phyloP scores from a whole-genome alignment of 768 basidiomycete genomes.

The Tylopilus felleus region DNA sequence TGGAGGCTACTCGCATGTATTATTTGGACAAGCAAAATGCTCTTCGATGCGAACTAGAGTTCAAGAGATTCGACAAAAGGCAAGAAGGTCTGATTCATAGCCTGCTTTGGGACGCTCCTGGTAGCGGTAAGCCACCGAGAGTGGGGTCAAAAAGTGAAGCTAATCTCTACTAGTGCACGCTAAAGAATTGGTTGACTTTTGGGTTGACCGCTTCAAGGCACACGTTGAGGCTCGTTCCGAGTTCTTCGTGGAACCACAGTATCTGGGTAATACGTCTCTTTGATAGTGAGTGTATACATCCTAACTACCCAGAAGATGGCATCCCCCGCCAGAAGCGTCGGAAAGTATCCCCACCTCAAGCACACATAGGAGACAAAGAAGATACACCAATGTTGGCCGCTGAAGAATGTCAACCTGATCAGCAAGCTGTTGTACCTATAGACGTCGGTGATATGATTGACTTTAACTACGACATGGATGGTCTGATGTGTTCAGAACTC shows the following conservation, averaged over 20 bases:
- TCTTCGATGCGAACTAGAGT: conserved; percentile 47
- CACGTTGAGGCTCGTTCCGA: conserved; percentile 62
- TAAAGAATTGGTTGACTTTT: conserved; percentile 65
- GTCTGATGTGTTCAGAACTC: conserved; percentile 12
- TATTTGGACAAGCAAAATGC: conserved; percentile 62
- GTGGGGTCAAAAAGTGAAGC: background rate
- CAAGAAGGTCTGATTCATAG: conserved; percentile 52
- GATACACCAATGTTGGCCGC: background rate
- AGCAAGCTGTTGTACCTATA: conserved; percentile 2
- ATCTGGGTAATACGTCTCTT: conserved; percentile 11
- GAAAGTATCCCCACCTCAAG: conserved; percentile 28
- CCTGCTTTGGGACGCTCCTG: conserved; percentile 65
- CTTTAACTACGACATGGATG: conserved; percentile 23
- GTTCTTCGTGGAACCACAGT: conserved; percentile 6
- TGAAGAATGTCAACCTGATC: conserved; percentile 15
- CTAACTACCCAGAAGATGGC: conserved; percentile 33
- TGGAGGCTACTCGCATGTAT: conserved; percentile 57
- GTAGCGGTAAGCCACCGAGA: conserved; percentile 48
- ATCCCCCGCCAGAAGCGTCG: conserved; percentile 46
- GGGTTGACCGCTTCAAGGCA: conserved; percentile 67
- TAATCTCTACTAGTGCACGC: conserved; percentile 51
- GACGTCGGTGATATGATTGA: conserved; percentile 16
- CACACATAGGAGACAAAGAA: background rate
- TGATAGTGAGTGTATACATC: background rate
- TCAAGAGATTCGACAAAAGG: conserved; percentile 56